Conservation (phyloP, 495 filamentous ascomycete species). For the Talaromyces trachyspermus region DNA sequence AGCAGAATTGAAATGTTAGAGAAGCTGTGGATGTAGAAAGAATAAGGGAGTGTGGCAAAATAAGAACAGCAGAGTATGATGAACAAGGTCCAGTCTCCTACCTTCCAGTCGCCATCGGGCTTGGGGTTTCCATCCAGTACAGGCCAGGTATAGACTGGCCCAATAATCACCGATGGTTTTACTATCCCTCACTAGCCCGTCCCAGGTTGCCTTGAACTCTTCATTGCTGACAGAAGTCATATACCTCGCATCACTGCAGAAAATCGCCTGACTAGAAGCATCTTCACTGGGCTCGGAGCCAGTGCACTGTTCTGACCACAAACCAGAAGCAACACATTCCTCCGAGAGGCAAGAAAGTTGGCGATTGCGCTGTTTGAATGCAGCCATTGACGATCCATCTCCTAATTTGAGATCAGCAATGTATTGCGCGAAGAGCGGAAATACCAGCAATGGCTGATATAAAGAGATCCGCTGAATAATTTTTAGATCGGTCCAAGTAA, state of each 20-base stretch:
- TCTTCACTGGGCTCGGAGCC: conserved; percentile 28
- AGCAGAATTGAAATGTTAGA: not conserved
- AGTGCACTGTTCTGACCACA: conserved; percentile 36
- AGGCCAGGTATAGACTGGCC: conserved; percentile 47
- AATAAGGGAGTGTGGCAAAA: not conserved
- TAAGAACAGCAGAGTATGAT: not conserved
- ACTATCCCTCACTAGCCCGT: conserved; percentile 39
- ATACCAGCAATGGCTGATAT: conserved; percentile 54
- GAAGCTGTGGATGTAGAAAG: not conserved
- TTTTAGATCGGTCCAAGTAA: conserved; percentile 34
- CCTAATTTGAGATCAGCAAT: conserved; percentile 40
- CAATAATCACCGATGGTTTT: conserved; percentile 49
- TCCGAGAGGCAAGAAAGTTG: conserved; percentile 31
- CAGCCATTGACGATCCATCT: conserved; percentile 45
- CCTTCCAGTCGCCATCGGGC: conserved; percentile 50
- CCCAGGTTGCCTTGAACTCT: conserved; percentile 40
- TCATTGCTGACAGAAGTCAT: conserved; percentile 29
- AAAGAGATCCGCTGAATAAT: conserved; percentile 22
- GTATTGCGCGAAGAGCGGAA: conserved; percentile 44
- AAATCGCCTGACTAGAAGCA: conserved; percentile 46
- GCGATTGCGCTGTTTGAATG: conserved; percentile 31
- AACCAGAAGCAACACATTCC: conserved; percentile 25
- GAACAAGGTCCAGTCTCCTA: conserved; percentile 9
- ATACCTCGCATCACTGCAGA: conserved; percentile 54
- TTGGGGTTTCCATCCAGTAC: conserved; percentile 49